Evolutionary conservation across 805 yeast species (phyloP), one percentile per base, ranked within the genome.

Genomic region (Ogataea trehalophila): DNA sequence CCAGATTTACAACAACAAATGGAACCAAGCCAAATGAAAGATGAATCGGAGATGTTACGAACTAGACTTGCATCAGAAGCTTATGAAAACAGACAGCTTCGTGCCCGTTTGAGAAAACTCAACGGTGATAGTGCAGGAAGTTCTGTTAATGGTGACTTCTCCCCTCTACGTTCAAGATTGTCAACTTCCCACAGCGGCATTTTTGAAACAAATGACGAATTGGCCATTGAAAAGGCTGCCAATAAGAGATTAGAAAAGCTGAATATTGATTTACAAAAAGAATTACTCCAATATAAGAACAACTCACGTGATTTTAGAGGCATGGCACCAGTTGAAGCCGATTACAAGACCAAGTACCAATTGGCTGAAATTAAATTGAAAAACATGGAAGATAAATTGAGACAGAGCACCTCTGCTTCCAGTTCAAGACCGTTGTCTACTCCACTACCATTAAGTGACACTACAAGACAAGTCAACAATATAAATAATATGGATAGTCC

Each of bases 51-150:
- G 33, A 67, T 84, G 55, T 63, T 86, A 14, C 85, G 83, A 53
- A 76, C 83, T 2, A 73, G 87, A 55, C 61, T 81, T n/a, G 83
- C 85, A 2, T 73, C 83, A n/a, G 83, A 81, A 43, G 72, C 82
- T 6, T 77, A 78, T 51, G 85, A 80, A 46, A 77, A 74, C 49
- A 80, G 77, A 57, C 77, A 67, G 43, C 58, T 72, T 51, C 71
- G 66, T 40, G 73, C 75, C 13, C 73, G 72, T 39, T 45, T 79
- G 5, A 67, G 68, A 33, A 72, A 68, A 38, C 44, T 74, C 29
- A 65, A 48, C 16, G 53, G 41, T 7, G 53, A 39, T 4, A 37
- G 40, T 16, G 26, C 20, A n/a, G 16, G 11, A 4, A 5, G n/a
- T 9, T 33, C 38, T 11, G n/a, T 45, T 39, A 16, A 36, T 20